phyloP scores from a whole-genome alignment of 768 basidiomycete species.

The Serendipita indica region DNA sequence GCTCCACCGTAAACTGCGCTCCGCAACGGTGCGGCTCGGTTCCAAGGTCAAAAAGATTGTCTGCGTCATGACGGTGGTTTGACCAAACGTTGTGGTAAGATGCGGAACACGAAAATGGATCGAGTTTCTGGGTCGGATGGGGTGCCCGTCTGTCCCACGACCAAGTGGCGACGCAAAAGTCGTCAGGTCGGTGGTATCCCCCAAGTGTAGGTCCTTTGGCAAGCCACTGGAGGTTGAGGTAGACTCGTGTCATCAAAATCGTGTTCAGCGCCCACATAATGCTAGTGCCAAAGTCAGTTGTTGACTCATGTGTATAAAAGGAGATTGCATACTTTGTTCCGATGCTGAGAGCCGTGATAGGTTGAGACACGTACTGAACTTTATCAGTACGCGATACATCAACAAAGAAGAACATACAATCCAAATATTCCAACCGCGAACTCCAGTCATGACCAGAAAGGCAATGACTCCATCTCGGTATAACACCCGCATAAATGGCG shows the following conservation, averaged over 20 bases:
- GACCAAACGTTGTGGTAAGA: too few species aligned
- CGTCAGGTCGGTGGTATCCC: too few species aligned
- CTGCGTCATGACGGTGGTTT: too few species aligned
- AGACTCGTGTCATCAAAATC: neutral
- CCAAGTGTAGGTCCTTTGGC: neutral
- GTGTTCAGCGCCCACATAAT: neutral
- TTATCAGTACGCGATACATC: too few species aligned
- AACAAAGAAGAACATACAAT: neutral
- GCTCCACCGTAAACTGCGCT: too few species aligned
- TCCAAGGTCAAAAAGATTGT: too few species aligned
- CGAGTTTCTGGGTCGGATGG: too few species aligned
- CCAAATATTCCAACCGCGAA: neutral
- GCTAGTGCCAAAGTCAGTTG: neutral
- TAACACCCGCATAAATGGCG: neutral
- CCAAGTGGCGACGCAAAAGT: too few species aligned
- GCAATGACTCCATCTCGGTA: conserved; percentile 3
- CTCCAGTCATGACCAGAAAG: neutral
- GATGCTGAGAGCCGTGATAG: neutral
- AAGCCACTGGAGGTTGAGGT: neutral
- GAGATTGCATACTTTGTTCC: too few species aligned
- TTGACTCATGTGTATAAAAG: neutral
- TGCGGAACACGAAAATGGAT: too few species aligned
- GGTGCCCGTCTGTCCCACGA: too few species aligned
- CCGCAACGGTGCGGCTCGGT: too few species aligned
- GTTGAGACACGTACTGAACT: neutral